Conservation (phyloP, 2,329 filamentous ascomycete species). For the Arthrinium phaeospermum region DNA sequence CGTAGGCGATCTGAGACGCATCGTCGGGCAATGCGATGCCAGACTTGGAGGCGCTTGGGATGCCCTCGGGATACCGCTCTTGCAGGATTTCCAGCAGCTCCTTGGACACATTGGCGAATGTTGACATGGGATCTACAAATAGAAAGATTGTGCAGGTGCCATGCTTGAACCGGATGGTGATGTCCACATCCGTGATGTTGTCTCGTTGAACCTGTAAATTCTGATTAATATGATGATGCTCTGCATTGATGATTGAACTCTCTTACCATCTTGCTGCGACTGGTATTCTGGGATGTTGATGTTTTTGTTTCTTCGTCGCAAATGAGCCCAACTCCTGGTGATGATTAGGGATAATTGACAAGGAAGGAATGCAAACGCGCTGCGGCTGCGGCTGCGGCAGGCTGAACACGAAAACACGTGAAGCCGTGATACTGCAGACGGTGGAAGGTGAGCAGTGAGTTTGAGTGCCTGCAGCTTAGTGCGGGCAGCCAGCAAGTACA, state of each 20-base stretch:
- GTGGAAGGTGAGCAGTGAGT: background rate
- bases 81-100: slow-evolving; percentile 64
- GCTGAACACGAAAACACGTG: slow-evolving; percentile 22
- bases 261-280: background rate
- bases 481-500: background rate
- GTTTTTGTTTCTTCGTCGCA: background rate
- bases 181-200: slow-evolving; percentile 26
- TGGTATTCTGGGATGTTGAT: background rate
- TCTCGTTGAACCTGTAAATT: slow-evolving; percentile 2
- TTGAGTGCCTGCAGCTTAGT: slow-evolving; percentile 9
- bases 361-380: slow-evolving; percentile 6
- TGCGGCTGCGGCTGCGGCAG: background rate
- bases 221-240: background rate
- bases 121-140: slow-evolving; percentile 63
- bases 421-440: slow-evolving; percentile 18
- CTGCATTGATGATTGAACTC: background rate
- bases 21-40: slow-evolving; percentile 46
- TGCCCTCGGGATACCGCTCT: slow-evolving; percentile 61
- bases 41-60: slow-evolving; percentile 44
- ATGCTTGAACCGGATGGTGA: slow-evolving; percentile 70
- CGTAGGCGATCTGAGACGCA: slow-evolving; percentile 54
- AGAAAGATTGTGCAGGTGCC: slow-evolving; percentile 74
- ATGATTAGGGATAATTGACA: too few relatives aligned
- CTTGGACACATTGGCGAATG: slow-evolving; percentile 62
- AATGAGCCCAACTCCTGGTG: background rate